Conservation (phyloP, 768 basidiomycete species). For the Aureoboletus auriporus region DNA sequence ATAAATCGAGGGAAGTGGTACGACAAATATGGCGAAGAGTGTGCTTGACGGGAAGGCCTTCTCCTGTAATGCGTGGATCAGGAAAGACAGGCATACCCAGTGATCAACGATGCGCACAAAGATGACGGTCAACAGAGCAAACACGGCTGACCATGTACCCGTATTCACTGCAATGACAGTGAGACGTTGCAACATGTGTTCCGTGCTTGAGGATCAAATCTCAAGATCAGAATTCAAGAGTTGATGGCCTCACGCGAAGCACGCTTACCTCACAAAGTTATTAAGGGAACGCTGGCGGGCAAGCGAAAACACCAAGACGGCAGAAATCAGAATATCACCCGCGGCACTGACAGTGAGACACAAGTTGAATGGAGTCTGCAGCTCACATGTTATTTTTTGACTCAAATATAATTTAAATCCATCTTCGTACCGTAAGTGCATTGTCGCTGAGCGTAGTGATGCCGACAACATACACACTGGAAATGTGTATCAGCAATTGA, state of each 20-base stretch:
- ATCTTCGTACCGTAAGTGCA: not conserved
- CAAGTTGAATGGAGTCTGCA: not conserved
- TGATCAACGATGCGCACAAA: not conserved
- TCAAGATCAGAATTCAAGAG: not conserved
- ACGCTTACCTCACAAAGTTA: not conserved
- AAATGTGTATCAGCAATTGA: not conserved
- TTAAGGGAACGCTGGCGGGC: not conserved
- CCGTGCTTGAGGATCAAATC: not conserved
- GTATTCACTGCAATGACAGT: not conserved
- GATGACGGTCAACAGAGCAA: not conserved
- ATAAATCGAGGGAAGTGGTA: conserved; percentile 5
- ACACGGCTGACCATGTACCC: not conserved
- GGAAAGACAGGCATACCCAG: not conserved
- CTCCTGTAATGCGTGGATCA: not conserved
- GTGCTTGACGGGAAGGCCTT: not conserved
- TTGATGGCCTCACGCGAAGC: too few relatives aligned
- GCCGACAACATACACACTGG: not conserved
- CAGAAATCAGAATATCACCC: not conserved
- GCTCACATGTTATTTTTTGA: not conserved
- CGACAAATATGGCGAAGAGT: not conserved
- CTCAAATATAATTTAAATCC: not conserved
- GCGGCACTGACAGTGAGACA: not conserved
- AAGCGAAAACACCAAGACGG: not conserved
- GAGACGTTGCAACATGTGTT: not conserved
- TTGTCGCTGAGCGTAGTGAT: not conserved